Percentiles rank a stretch among this genome's conserved stretches.
Conservation (phyloP, 176 grass and related monocot genomes). For the Zoysia japonica region DNA sequence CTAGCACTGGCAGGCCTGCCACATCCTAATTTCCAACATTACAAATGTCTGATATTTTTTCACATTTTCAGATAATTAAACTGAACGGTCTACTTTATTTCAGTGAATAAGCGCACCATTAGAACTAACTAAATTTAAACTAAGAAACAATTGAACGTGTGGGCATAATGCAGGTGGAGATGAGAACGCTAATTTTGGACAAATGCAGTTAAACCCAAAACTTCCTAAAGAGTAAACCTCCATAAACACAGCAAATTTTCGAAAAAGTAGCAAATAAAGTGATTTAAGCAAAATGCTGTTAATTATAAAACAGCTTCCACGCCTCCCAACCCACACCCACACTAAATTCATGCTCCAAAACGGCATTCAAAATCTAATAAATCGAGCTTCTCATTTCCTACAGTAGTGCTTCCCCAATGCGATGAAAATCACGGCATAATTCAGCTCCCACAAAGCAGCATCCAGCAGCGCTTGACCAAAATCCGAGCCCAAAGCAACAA, state of each 20-base stretch:
- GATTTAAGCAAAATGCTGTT: conserved; percentile 46
- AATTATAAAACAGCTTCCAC: conserved; percentile 26
- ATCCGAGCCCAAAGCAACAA: not conserved
- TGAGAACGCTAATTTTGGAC: conserved; percentile 26
- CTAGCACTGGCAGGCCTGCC: not conserved
- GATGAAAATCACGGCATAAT: conserved; percentile 27
- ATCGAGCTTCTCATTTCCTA: not conserved
- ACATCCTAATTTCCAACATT: conserved; percentile 10
- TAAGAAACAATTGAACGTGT: conserved; percentile 5
- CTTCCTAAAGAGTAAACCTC: conserved; percentile 6
- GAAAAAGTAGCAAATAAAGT: not conserved
- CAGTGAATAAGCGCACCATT: not conserved
- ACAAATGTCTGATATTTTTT: not conserved
- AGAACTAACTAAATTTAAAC: conserved; percentile 12
- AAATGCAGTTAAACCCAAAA: conserved; percentile 29
- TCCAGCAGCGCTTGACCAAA: not conserved
- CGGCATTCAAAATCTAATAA: conserved; percentile 26
- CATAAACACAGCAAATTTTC: conserved; percentile 2
- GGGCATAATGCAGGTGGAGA: not conserved
- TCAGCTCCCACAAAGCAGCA: conserved; percentile 17
- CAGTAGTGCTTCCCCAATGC: not conserved
- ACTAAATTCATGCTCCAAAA: not conserved
- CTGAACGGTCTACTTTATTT: not conserved
- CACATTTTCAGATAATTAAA: conserved; percentile 8
- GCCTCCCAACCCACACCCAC: not conserved